Evolutionary conservation across 2,329 filamentous ascomycete species (phyloP).

Genomic region (Plectosphaerella cucumerina): DNA sequence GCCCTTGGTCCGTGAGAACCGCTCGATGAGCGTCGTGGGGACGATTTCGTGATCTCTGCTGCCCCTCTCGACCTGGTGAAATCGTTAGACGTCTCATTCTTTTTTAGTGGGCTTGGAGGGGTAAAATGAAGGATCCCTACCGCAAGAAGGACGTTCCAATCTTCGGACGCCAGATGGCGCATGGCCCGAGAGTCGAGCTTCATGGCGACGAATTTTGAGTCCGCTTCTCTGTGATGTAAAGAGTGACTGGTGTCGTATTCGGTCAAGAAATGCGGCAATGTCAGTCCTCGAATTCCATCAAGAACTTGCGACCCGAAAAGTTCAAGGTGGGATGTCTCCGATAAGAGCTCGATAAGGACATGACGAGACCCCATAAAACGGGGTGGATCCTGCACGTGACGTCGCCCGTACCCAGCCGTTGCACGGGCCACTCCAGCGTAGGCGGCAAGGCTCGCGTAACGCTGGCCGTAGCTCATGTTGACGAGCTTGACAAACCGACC

Average conservation of each 20-base stretch:
- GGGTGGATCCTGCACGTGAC: not conserved
- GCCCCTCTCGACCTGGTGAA: constrained; percentile 76
- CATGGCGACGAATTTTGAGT: constrained; percentile 50
- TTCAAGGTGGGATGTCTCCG: too few relatives aligned
- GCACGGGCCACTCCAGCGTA: constrained; percentile 19
- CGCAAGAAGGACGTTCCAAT: constrained; percentile 92
- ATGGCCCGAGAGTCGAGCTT: constrained; percentile 92
- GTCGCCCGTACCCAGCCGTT: not conserved
- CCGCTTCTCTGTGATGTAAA: too few relatives aligned
- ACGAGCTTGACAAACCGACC: constrained; percentile 27
- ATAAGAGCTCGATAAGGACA: too few relatives aligned
- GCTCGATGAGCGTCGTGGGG: constrained; percentile 82
- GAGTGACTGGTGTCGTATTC: too few relatives aligned
- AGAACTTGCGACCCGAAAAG: too few relatives aligned
- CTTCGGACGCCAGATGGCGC: constrained; percentile 86
- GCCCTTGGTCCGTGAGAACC: constrained; percentile 75
- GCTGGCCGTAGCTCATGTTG: constrained; percentile 24
- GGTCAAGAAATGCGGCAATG: too few relatives aligned
- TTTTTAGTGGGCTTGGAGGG: constrained; percentile 17
- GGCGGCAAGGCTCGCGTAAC: constrained; percentile 44
- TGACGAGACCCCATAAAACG: too few relatives aligned
- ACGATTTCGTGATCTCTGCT: constrained; percentile 97
- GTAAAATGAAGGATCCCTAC: constrained; percentile 49
- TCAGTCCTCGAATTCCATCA: too few relatives aligned
- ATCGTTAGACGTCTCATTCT: constrained; percentile 27